Evolutionary conservation across 306 rosid genomes (phyloP), one percentile per base, ranked within the genome.

Genomic region (Quercus agrifolia): DNA sequence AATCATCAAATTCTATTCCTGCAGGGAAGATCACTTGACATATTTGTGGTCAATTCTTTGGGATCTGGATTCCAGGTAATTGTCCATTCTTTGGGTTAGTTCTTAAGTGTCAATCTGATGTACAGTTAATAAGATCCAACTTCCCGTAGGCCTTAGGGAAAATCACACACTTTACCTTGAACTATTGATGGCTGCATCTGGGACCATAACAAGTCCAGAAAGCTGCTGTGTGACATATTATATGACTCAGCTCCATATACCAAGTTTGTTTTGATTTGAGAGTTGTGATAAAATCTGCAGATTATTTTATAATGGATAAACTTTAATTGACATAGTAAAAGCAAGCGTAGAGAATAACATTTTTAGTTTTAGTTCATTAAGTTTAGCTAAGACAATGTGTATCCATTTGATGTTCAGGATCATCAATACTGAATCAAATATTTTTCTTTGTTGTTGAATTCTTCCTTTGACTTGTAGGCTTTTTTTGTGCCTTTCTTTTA

Each of bases 41-140:
- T 94, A 83, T 94, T 94, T 86, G 98, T 94, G 83, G 98, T 94
- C 88, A 94, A 94, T 85, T 94, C 97, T 79, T 87, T 92, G 78
- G 97, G 97, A 83, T 94, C 97, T 73, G 94, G 94, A 49, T 92
- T 88, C 86, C 96, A 94, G 98, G 98, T 94, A 74, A 56, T 73
- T 51, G 51, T 46, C 67, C 73, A 49, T 49, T 49, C 54, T 63
- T 14, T 3, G 63, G 12, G 1, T 14, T 15, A 15, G 6, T 27
- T 27, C 69, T 28, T 13, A 28, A 63, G 41, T 31, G 3, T 63
- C 41, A 4, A 27, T 63, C 38, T 63, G 69, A 23, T 62, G 28
- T 5, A 3, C 69, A 25, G 3, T 27, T 18, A 28, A 28, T 63
- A 63, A 31, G 69, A 63, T 63, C 30, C 69, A 28, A 28, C 20